Evolutionary conservation across 2,329 filamentous ascomycete genomes (phyloP), one percentile per base, ranked within the genome.

Genomic region (Pyrenophora seminiperda): DNA sequence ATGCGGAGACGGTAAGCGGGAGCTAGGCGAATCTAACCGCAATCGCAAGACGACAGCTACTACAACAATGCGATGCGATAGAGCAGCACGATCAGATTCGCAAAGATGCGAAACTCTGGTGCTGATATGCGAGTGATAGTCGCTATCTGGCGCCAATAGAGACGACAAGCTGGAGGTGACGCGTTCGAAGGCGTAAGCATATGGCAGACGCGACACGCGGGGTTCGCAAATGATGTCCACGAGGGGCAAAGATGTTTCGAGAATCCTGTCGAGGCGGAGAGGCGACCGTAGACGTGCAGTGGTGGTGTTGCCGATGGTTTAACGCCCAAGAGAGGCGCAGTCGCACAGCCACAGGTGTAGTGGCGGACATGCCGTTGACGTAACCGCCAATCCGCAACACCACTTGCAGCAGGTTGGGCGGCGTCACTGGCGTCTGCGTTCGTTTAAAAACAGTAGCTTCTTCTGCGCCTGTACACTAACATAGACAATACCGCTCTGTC

Each of bases 401-500:
- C 42, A 45, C 24, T 17, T 54, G 22, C 53, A 51, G 49, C 56
- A 56, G 50, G 53, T 46, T 42, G 50, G 50, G 18, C 24, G 32
- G 47, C 13, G 22, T 46, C 47, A 36, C 36, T 47, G 22, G 39
- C 50, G 34, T 47, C 33, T 50, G 53, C 53, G 47, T 33, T 43
- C 50, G 44, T n/a, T n/a, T 57, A 52, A 57, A 59, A 54, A 54
- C 45, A 47, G 20, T 20, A 5, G 24, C 41, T 45, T 22, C 41
- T 41, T 18, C 54, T 50, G 42, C 44, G 30, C 31, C 22, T 36
- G 11, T 41, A 36, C 32, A 17, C 38, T 19, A 52, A 56, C 52
- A 52, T 53, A 61, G 50, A 54, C 41, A 38, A 42, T 44, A 50
- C 53, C 55, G 55, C 55, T 52, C 53, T 39, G 48, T 36, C 34